phyloP scores from a whole-genome alignment of 371 early-diverging fungal species.

The Syncephalastrum monosporum region DNA sequence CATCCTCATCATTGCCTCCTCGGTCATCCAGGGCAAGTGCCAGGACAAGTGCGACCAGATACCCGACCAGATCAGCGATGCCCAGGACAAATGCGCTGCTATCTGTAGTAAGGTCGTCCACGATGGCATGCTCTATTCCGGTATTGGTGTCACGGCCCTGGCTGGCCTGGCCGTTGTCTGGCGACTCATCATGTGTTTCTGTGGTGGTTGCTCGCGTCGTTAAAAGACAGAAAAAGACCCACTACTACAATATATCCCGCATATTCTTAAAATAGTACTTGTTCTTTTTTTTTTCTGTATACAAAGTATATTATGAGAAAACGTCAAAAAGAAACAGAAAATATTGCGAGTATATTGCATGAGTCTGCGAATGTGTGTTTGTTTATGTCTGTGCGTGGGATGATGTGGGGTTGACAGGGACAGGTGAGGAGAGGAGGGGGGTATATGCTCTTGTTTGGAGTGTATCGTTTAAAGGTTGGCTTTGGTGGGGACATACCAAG shows the following conservation, averaged over 20 bases:
- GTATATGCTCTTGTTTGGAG: conserved; percentile 2
- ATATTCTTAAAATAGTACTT: no score
- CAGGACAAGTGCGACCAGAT: conserved; percentile 14
- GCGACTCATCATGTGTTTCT: conserved; percentile 25
- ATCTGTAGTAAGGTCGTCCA: conserved; percentile 28
- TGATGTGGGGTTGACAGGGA: no score
- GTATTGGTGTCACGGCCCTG: conserved; percentile 26
- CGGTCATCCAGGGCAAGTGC: conserved; percentile 23
- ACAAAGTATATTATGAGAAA: not conserved
- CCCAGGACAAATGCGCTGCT: conserved; percentile 15
- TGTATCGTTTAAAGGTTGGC: conserved; percentile 7
- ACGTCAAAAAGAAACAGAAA: not conserved
- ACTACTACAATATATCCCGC: not conserved
- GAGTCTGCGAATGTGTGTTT: no score
- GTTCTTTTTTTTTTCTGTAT: not conserved
- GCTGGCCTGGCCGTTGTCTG: conserved; percentile 26
- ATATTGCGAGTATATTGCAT: not conserved
- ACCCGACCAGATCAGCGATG: conserved; percentile 11
- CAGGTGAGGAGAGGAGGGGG: no score
- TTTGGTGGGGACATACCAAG: conserved; percentile 47
- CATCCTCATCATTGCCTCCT: conserved; percentile 25
- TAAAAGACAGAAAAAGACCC: not conserved
- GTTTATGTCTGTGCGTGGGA: no score
- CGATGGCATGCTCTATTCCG: conserved; percentile 27
- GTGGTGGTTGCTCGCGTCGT: conserved; percentile 16